Percentiles rank a stretch among this genome's conserved stretches.
Evolutionary conservation across 2,329 filamentous ascomycete species (phyloP).

Genomic region (Alternaria burnsii): DNA sequence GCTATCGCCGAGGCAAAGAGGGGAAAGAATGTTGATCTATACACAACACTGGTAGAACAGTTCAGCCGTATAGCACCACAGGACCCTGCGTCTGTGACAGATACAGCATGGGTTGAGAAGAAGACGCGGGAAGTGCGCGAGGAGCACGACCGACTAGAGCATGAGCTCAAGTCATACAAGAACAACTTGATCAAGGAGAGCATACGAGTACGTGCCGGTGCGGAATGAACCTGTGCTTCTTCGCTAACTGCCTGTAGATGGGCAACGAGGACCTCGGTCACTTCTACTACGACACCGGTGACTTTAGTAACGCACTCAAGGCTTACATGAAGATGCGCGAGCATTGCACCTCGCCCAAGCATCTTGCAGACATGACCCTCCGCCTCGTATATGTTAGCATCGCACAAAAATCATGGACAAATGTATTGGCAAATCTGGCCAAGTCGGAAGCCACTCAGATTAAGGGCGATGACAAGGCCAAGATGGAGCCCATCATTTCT

Average conservation of each 20-base stretch:
- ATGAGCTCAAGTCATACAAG: slow-evolving; percentile 89
- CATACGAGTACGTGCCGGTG: slow-evolving; percentile 71
- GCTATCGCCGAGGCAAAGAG: slow-evolving; percentile 79
- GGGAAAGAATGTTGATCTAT: slow-evolving; percentile 76
- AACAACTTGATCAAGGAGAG: slow-evolving; percentile 98
- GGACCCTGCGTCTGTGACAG: slow-evolving; percentile 72
- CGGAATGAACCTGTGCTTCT: background rate
- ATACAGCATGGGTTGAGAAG: slow-evolving; percentile 77
- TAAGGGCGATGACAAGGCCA: slow-evolving; percentile 66
- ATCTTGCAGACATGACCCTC: slow-evolving; percentile 83
- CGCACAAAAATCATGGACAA: slow-evolving; percentile 79
- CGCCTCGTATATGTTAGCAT: slow-evolving; percentile 79
- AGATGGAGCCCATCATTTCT: slow-evolving; percentile 70
- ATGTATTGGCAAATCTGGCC: slow-evolving; percentile 68
- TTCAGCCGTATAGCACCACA: slow-evolving; percentile 70
- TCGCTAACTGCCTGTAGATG: slow-evolving; percentile 68
- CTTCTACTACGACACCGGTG: slow-evolving; percentile 81
- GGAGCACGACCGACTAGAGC: slow-evolving; percentile 79
- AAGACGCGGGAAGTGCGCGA: slow-evolving; percentile 71
- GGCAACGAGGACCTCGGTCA: slow-evolving; percentile 90
- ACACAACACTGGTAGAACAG: slow-evolving; percentile 72
- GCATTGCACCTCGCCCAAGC: slow-evolving; percentile 82
- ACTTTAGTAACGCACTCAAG: slow-evolving; percentile 75
- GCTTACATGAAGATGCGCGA: slow-evolving; percentile 88
- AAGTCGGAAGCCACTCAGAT: slow-evolving; percentile 62